Evolutionary conservation across 2,329 filamentous ascomycete genomes (phyloP), one percentile per base, ranked within the genome.

Genomic region (Beauveria australis): DNA sequence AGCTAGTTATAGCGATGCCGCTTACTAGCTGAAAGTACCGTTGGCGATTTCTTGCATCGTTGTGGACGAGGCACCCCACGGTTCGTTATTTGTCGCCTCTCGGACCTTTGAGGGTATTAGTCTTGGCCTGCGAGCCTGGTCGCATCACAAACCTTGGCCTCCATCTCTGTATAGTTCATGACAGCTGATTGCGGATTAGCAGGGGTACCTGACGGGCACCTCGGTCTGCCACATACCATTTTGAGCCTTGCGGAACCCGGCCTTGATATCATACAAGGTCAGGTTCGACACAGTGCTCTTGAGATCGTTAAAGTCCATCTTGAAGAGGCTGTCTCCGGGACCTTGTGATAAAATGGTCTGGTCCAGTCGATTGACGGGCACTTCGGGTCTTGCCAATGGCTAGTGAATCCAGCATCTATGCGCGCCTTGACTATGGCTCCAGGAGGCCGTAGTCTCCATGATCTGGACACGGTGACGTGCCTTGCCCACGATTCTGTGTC

Each of bases 31-130:
- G 77, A 96, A 96, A 62, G 94, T 99, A 70, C 87, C 94, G 75
- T 92, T 96, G 75, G 94, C 92, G 74, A 99, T 99, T 76, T 99
- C 94, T 76, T 97, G 92, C 92, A 97, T 96, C 70, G 89, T 74
- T 12, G 89, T 89, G 28, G 88, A 88, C 14, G 88, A 89, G 55
- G 88, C 86, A 66, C 92, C 94, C 94, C 94, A 99, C 61, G 94
- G 94, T 75, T 99, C 94, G 74, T 97, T 97, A 78, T 99, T 99
- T 43, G 94, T 99, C 33, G 94, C 94, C 81, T 99, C 94, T 75
- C 94, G 89, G 66, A 97, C 92, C 89, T 94, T 67, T 65, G 30
- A 59, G 56, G 28, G 46, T 37, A 59, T 54, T 49, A 48, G 63
- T 61, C 28, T 62, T 47, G 24, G 33, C 43, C 28, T 57, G 55